Base-by-base conservation (phyloP, 1,284 basidiomycete genomes). In the Tylopilus orsonianus region DNA sequence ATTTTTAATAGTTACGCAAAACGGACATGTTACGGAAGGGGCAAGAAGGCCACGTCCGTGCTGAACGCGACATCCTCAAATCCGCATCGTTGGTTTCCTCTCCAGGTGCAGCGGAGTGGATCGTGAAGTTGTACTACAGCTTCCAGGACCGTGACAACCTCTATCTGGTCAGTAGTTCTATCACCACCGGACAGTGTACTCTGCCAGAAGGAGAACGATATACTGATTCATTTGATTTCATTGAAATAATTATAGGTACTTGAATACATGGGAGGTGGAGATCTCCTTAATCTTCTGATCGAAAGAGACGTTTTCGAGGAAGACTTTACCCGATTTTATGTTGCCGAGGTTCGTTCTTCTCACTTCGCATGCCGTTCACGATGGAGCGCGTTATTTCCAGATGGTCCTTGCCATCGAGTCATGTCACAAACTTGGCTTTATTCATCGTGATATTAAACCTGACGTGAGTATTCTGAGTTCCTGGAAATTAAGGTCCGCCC, bases 321-420 rank as follows among this genome's bases (percentile, higher is more conserved):
- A 75, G 79, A 87, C 56, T 95, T 97, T 74, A 90, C 95, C 40
- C 80, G 86, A 53, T 97, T 98, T 75, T 98, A 98, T 73, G 80
- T 96, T 46, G 91, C 94, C 50, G 95, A 97, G 80, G 88, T 89
- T 55, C 54, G 71, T 53, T 47, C 49, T 49, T 48, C 47, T 54
- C 52, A 45, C 56, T 58, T 60, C 54, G 55, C 47, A 54, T 61
- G 52, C 49, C 41, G 42, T 51, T 43, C 41, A 19, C 46, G 36
- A 48, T 51, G 50, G 50, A 59, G 56, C 53, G 60, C 57, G 44
- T 55, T 58, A 64, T 60, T 51, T 52, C 49, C 61, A 91, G 87
- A 98, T 98, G 95, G 79, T 98, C 49, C 81, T 98, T n/a, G 91
- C 93, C 13, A 88, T 98, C 55, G 89, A 96, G 68, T 87, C 90